These are phyloP conservation scores for Chlorella sp. DNA, from an alignment of 139 green algal genomes.

Conservation along the genomic window DNA sequence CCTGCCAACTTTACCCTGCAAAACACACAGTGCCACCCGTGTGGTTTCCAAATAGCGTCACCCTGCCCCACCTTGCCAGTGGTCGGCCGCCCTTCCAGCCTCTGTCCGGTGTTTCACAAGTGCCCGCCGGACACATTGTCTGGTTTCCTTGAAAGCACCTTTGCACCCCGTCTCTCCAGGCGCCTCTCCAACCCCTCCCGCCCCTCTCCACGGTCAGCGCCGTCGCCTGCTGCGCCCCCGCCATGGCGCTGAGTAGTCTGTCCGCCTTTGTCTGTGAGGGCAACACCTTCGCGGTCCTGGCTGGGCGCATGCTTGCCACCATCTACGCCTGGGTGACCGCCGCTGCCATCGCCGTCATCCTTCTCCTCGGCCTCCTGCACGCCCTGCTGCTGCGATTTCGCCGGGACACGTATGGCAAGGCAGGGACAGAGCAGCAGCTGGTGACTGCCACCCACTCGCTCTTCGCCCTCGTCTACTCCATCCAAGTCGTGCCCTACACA, in stretches of 20 bases:
- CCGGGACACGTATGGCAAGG: not conserved
- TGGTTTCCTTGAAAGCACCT: too few species aligned
- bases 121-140: too few species aligned
- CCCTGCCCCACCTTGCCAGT: too few species aligned
- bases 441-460: not conserved
- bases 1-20: too few species aligned
- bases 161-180: too few species aligned
- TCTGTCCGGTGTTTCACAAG: too few species aligned
- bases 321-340: not conserved
- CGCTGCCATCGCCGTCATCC: not conserved
- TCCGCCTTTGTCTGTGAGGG: not conserved
- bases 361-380: not conserved
- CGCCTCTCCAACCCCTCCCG: too few species aligned
- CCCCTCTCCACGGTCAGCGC: too few species aligned
- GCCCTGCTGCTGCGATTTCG: not conserved
- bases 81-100: too few species aligned
- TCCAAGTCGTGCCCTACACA: not conserved
- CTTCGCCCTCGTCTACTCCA: not conserved
- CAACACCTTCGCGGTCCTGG: not conserved
- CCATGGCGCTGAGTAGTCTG: not conserved
- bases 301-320: not conserved
- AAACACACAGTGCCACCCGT: too few species aligned
- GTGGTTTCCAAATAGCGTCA: too few species aligned
- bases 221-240: too few species aligned
- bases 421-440: not conserved